These are phyloP conservation scores for Rutstroemia sp. DNA, from an alignment of 2,329 filamentous ascomycete genomes.

Conservation along the genomic window DNA sequence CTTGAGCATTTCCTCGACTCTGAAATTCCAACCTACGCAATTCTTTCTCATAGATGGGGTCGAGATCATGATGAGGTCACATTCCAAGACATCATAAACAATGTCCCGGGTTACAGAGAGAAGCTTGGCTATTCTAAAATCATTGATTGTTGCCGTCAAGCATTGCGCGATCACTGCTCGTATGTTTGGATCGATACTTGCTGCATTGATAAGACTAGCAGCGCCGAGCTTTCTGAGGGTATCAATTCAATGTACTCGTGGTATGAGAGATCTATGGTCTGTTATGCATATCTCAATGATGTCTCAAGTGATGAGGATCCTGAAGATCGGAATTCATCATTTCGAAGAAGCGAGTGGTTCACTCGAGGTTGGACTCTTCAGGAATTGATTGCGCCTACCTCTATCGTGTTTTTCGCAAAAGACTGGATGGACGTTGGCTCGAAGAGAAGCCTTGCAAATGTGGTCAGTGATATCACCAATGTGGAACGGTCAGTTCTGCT, in stretches of 20 bases:
- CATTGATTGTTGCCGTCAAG: not conserved
- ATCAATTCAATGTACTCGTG: conserved; percentile 14
- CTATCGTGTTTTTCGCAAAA: not conserved
- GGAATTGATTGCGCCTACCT: conserved; percentile 2
- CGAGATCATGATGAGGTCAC: not conserved
- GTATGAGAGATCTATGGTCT: conserved; percentile 8
- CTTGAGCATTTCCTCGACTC: not conserved
- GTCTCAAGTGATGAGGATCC: not conserved
- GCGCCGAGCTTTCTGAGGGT: conserved; percentile 9
- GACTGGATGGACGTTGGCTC: not conserved
- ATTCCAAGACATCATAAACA: not conserved
- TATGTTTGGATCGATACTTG: conserved; percentile 14
- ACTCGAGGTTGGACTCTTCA: conserved; percentile 5
- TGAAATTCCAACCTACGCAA: not conserved
- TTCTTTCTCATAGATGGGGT: not conserved
- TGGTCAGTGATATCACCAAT: not conserved
- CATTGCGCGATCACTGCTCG: not conserved
- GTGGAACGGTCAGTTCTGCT: not conserved
- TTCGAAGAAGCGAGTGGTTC: conserved; percentile 5
- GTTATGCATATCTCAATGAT: conserved; percentile 14
- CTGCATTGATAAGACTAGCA: conserved; percentile 14
- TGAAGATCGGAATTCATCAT: not conserved
- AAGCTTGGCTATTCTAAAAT: not conserved
- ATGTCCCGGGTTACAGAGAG: not conserved
- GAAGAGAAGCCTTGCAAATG: not conserved